phyloP scores from a whole-genome alignment of 306 rosid genomes.

The Benincasa hispida region DNA sequence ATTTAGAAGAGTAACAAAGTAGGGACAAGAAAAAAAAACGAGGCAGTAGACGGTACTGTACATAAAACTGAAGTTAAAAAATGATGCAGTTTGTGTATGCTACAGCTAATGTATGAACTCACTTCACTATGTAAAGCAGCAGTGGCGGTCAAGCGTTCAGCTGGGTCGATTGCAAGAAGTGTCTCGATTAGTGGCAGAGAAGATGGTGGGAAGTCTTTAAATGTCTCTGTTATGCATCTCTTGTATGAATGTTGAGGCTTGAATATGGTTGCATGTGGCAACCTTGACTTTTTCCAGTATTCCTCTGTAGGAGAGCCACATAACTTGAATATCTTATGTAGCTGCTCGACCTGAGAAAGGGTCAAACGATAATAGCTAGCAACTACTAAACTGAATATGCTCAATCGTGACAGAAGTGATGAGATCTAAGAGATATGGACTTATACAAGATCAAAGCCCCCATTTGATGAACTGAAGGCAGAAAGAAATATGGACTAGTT shows the following conservation, averaged over 20 bases:
- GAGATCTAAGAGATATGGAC: not conserved
- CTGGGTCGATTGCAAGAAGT: conserved; percentile 73
- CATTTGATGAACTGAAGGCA: conserved; percentile 1
- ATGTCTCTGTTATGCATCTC: conserved; percentile 60
- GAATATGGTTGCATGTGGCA: conserved; percentile 84
- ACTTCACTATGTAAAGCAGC: conserved; percentile 75
- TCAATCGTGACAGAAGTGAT: not conserved
- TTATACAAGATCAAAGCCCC: conserved; percentile 16
- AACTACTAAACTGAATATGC: conserved; percentile 4
- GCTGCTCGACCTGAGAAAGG: conserved; percentile 64
- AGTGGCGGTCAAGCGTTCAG: conserved; percentile 71
- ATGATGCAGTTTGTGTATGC: not conserved
- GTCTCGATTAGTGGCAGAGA: conserved; percentile 69
- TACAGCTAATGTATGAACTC: conserved; percentile 26
- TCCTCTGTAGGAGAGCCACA: conserved; percentile 92
- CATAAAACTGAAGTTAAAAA: not conserved
- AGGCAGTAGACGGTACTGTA: not conserved
- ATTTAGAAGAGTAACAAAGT: not conserved
- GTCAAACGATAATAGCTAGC: conserved; percentile 8
- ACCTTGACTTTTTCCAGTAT: conserved; percentile 74
- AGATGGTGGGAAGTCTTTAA: conserved; percentile 63
- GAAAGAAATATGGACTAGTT: not conserved
- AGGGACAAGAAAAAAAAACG: not conserved
- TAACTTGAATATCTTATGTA: conserved; percentile 87
- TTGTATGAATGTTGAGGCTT: conserved; percentile 82